Percentiles rank a stretch among this genome's conserved stretches.
Conservation (phyloP, 2,329 filamentous ascomycete genomes). For the Sporothrix inflata region DNA sequence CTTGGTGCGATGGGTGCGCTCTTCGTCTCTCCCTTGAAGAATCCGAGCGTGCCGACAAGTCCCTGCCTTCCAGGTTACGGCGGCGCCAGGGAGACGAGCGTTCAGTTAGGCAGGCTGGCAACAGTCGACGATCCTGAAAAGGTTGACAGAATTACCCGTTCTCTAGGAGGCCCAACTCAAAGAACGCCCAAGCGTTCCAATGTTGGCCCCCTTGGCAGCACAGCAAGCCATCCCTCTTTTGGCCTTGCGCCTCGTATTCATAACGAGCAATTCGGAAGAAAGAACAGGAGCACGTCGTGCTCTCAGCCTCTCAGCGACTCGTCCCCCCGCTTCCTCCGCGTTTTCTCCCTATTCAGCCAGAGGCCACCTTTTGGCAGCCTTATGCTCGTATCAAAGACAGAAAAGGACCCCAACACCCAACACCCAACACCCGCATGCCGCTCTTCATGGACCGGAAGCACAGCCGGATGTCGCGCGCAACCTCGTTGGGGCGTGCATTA, state of each 20-base stretch:
- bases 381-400: too few relatives aligned
- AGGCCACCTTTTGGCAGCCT: not conserved
- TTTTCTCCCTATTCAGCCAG: not conserved
- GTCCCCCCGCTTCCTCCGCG: not conserved
- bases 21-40: constrained; percentile 3
- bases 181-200: not conserved
- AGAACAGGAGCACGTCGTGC: not conserved
- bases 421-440: too few relatives aligned
- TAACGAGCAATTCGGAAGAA: not conserved
- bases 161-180: too few relatives aligned
- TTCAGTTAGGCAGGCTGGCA: not conserved
- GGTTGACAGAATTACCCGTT: too few relatives aligned
- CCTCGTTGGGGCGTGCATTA: not conserved
- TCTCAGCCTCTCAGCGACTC: not conserved
- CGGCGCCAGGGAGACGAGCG: not conserved
- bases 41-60: constrained; percentile 5
- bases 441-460: not conserved
- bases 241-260: constrained; percentile 12
- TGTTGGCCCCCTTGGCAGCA: not conserved
- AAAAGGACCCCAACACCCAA: too few relatives aligned
- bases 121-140: not conserved
- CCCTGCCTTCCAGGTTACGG: not conserved
- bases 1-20: not conserved
- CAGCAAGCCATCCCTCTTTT: constrained; percentile 1
- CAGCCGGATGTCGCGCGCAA: not conserved